Evolutionary conservation across 257 asterid genomes (phyloP), one percentile per base, ranked within the genome.

Genomic region (Solanum virginianum): DNA sequence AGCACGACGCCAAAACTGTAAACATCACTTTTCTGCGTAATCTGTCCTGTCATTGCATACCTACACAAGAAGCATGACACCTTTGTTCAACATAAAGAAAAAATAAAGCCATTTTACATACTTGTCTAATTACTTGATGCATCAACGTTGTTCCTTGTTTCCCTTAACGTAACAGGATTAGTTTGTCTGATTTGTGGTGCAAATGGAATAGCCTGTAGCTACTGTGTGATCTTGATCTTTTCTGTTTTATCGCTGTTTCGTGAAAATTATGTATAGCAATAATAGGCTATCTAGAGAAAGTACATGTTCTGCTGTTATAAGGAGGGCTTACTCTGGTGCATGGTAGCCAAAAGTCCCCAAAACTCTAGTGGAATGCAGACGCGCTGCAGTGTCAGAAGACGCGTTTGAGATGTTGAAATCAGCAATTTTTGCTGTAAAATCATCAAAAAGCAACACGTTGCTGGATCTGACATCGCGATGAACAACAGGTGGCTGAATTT

Each of bases 391-490:
- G 84, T 96, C 99, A 1, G 99, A 96, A 4, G 94, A 91, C 89
- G 93, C 98, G 79, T 96, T 96, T 3, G 95, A 90, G 89, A 96
- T 85, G 92, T 89, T 91, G 89, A 92, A 95, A 86, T 95, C 99
- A 24, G 99, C 98, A 22, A 96, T 85, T 80, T 96, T 96, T 11
- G 99, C 86, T 11, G 90, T 85, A 85, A 91, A 96, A 82, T 94
- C 99, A 77, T 96, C 97, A 22, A 93, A 95, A 20, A 95, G 94
- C 51, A 95, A 93, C n/a, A 93, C 96, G 22, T 95, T 95, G 93
- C 98, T 95, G 26, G 99, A 95, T 85, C 99, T 91, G 65, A 95
- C 88, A 84, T 95, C 99, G 1, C 99, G 98, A 84, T 96, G 99
- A 84, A 93, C 95, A 45, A 96, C 90, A 2, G 97, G 84, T 6